These are phyloP conservation scores for Emergomyces pasteurianus DNA, from an alignment of 2,329 filamentous ascomycete species.

Conservation along the genomic window DNA sequence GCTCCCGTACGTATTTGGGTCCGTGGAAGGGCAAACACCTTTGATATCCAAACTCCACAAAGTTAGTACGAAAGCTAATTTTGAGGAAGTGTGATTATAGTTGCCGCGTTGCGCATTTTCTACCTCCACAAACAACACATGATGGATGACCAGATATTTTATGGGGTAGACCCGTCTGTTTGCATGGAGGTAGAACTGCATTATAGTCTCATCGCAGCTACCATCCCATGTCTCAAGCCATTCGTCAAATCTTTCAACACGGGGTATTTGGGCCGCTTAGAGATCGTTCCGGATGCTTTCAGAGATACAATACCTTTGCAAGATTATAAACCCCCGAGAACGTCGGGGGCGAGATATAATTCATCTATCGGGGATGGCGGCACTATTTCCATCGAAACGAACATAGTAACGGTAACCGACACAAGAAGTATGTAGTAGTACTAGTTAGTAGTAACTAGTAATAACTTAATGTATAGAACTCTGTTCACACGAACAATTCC, in stretches of 20 bases:
- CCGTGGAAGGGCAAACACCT: not conserved
- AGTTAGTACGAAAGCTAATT: not conserved
- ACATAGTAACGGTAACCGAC: not conserved
- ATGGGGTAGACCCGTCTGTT: constrained; percentile 8
- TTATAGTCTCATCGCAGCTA: constrained; percentile 11
- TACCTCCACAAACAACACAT: constrained; percentile 6
- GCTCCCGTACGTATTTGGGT: constrained; percentile 9
- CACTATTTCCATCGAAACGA: not conserved
- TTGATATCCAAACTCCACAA: not conserved
- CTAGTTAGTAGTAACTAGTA: too few species aligned
- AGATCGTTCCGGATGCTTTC: not conserved
- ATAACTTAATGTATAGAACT: not conserved
- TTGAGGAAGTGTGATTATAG: constrained; percentile 7
- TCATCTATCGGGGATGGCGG: not conserved
- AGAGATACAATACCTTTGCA: not conserved
- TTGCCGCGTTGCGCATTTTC: constrained; percentile 6
- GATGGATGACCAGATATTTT: constrained; percentile 7
- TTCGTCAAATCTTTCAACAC: constrained; percentile 13
- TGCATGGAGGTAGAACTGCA: constrained; percentile 9
- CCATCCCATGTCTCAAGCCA: constrained; percentile 11
- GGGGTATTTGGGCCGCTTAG: constrained; percentile 7
- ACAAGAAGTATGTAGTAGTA: not conserved
- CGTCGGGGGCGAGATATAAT: not conserved
- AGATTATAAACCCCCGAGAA: not conserved
- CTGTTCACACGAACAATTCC: not conserved